Percentiles rank a stretch among this genome's conserved stretches.
phyloP scores from a whole-genome alignment of 306 rosid species.

The Lotus japonicus region DNA sequence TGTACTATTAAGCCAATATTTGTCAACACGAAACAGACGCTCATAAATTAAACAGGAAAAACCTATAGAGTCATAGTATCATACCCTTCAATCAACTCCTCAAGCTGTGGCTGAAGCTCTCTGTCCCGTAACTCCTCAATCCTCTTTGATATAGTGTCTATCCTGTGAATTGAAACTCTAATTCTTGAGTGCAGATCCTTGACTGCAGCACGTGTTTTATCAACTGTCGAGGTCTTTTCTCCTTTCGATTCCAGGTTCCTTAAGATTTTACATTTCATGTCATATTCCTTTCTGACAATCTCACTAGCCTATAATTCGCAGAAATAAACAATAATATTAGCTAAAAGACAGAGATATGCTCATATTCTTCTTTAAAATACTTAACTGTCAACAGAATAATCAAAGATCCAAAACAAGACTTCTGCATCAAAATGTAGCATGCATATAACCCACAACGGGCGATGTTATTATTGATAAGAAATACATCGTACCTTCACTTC shows the following conservation, averaged over 20 bases:
- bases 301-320: conserved; percentile 67
- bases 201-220: conserved; percentile 77
- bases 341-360: neutral
- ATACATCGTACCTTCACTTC: conserved; percentile 79
- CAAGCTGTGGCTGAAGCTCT: conserved; percentile 97
- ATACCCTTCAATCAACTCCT: conserved; percentile 88
- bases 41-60: neutral
- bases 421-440: conserved; percentile 9
- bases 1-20: neutral
- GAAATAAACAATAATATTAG: neutral
- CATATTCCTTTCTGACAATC: conserved; percentile 75
- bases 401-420: conserved; percentile 5
- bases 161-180: conserved; percentile 71
- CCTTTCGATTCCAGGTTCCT: conserved; percentile 76
- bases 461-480: neutral
- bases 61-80: conserved; percentile 27
- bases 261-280: conserved; percentile 63
- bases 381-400: neutral
- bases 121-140: conserved; percentile 85
- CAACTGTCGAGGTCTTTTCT: conserved; percentile 44
- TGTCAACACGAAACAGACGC: neutral
- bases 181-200: conserved; percentile 95
- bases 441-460: neutral
- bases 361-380: neutral
- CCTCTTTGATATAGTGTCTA: conserved; percentile 87